Evolutionary conservation across 495 filamentous ascomycete species (phyloP), one percentile per base, ranked within the genome.

Genomic region (Neurospora sp.): DNA sequence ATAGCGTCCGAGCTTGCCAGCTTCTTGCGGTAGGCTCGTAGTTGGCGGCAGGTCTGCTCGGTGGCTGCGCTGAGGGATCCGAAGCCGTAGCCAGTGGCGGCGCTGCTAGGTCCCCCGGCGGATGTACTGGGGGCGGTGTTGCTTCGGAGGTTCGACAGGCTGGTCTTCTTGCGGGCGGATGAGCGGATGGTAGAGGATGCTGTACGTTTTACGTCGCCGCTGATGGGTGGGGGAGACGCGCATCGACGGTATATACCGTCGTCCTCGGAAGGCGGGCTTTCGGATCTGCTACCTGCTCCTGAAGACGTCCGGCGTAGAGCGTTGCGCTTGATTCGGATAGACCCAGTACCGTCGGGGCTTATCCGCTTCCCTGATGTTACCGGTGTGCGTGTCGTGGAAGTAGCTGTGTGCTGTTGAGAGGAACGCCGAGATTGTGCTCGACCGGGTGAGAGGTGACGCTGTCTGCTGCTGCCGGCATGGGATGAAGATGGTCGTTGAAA

Each of bases 1-100:
- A 94, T 88, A 3, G 87, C 82, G 40, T 89, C 87, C 14, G 87
- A 88, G 14, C 88, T 89, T 31, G 88, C 81, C 9, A 97, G 86
- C 77, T 93, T 93, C 82, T 94, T 95, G 18, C 96, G 88, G 77
- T 96, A 98, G 3, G 90, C 88, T 69, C 91, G 89, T 8, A 99
- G 85, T 6, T 90, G 90, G 37, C 91, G 91, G 75, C 91, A 93
- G 0, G 94, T 85, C 74, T 94, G 91, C 75, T 96, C 92, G 1
- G 92, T 95, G 8, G 92, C 90, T 81, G 89, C 88, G 76, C 89
- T 89, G 7, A 97, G 84, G 69, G 86, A 88, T 10, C 91, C 90
- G 73, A 89, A 89, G 35, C 88, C 88, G 66, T 81, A 79, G 72
- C 80, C 70, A 27, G 70, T 68, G 4, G 77, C 22, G 22, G 38